A percentile compares a stretch with the other conserved stretches of the same genome.
These are phyloP conservation scores for Saccharomycopsis sp. DNA, from an alignment of 805 yeast genomes.

Conservation along the genomic window DNA sequence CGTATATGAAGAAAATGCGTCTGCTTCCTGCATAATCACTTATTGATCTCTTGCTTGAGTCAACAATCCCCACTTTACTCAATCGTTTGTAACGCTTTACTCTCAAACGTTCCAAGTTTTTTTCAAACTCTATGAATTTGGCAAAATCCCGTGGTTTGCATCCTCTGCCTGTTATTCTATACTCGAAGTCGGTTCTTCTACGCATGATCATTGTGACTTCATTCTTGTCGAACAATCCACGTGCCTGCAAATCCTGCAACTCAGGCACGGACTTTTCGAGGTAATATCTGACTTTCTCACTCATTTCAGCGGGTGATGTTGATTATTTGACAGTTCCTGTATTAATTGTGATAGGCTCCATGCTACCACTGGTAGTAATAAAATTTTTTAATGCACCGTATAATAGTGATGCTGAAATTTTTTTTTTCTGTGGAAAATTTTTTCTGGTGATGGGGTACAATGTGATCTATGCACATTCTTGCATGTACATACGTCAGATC, in stretches of 20 bases:
- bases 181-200: conserved; percentile 93
- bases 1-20: conserved; percentile 74
- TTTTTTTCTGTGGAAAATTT: too few species aligned
- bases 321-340: background rate
- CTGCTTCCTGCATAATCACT: conserved; percentile 86
- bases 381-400: background rate
- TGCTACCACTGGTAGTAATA: background rate
- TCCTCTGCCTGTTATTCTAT: conserved; percentile 78
- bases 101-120: conserved; percentile 70
- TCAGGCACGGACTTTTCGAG: conserved; percentile 79
- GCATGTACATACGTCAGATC: too few species aligned
- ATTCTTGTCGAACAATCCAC: conserved; percentile 73
- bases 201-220: conserved; percentile 85
- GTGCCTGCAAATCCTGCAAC: conserved; percentile 75
- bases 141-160: conserved; percentile 70
- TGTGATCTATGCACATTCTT: background rate
- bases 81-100: conserved; percentile 62
- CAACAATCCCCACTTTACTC: conserved; percentile 46
- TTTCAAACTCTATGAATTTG: conserved; percentile 74
- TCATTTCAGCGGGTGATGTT: conserved; percentile 25
- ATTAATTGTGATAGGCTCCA: background rate
- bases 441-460: background rate
- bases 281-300: conserved; percentile 43
- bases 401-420: background rate
- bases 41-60: conserved; percentile 49